Percentiles rank a stretch among this genome's conserved stretches.
phyloP scores from a whole-genome alignment of 768 basidiomycete species.

The Boletus reticulatus region DNA sequence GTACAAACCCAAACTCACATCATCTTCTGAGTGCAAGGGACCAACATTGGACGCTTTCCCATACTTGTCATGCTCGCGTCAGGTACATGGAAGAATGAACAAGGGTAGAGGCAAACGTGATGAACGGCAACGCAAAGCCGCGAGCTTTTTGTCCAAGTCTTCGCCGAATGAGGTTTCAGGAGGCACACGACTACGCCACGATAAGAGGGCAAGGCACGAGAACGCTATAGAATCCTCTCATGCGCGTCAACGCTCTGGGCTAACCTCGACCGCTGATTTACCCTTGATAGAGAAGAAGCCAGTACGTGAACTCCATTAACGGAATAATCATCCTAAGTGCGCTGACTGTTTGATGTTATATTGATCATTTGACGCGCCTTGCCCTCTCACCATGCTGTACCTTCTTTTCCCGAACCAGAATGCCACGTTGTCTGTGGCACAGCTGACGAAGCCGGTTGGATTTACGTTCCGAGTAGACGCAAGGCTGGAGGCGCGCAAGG shows the following conservation, averaged over 20 bases:
- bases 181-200: slow-evolving; percentile 1
- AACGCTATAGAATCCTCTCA: background rate
- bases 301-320: slow-evolving; percentile 30
- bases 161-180: slow-evolving; percentile 4
- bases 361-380: slow-evolving; percentile 5
- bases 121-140: slow-evolving; percentile 1
- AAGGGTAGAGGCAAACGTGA: slow-evolving; percentile 13
- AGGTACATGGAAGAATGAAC: slow-evolving; percentile 5
- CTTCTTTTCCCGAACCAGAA: slow-evolving; percentile 17
- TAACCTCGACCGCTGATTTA: slow-evolving; percentile 19
- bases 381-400: slow-evolving; percentile 14
- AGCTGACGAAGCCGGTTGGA: slow-evolving; percentile 45
- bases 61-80: slow-evolving; percentile 15
- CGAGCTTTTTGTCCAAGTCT: background rate
- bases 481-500: slow-evolving; percentile 47
- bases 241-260: slow-evolving; percentile 12
- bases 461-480: slow-evolving; percentile 55
- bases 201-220: background rate
- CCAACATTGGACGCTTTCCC: slow-evolving; percentile 19
- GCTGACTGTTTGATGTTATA: slow-evolving; percentile 22
- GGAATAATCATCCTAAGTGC: slow-evolving; percentile 19
- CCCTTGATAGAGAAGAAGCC: slow-evolving; percentile 28
- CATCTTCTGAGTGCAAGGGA: slow-evolving; percentile 11
- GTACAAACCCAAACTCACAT: slow-evolving; percentile 22
- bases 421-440: slow-evolving; percentile 27